phyloP scores from a whole-genome alignment of 768 basidiomycete genomes.

The Flagelloscypha sp. region DNA sequence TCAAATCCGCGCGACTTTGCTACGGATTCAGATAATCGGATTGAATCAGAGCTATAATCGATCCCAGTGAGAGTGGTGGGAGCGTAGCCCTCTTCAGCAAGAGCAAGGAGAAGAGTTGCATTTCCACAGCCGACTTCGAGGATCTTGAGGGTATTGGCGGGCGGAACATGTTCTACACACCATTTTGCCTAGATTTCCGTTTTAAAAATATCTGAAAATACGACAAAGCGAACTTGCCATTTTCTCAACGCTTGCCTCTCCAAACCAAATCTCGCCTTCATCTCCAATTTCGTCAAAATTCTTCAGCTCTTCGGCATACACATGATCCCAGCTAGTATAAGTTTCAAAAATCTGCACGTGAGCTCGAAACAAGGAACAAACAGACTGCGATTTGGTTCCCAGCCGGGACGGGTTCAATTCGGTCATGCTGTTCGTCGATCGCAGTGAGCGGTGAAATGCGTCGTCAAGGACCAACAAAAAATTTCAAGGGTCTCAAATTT shows the following conservation, averaged over 20 bases:
- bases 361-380: conserved; percentile 1
- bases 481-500: too few relatives aligned
- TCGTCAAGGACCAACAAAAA: too few relatives aligned
- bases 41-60: conserved; percentile 71
- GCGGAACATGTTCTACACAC: conserved; percentile 47
- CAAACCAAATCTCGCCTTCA: conserved; percentile 80
- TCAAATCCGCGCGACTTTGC: conserved; percentile 32
- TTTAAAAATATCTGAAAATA: conserved; percentile 26
- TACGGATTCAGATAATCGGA: conserved; percentile 53
- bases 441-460: too few relatives aligned
- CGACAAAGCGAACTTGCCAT: conserved; percentile 2
- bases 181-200: too few relatives aligned
- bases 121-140: conserved; percentile 81
- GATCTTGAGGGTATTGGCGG: conserved; percentile 37
- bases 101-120: conserved; percentile 64
- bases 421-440: conserved; percentile 22
- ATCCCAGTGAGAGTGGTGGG: conserved; percentile 48
- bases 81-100: conserved; percentile 60
- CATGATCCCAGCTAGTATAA: conserved; percentile 60
- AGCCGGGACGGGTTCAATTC: conserved; percentile 65
- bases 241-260: neutral
- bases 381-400: conserved; percentile 75
- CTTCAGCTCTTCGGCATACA: conserved; percentile 61
- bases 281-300: conserved; percentile 75
- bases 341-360: neutral